Evolutionary conservation across 306 rosid species (phyloP), one percentile per base, ranked within the genome.

Genomic region (Fragaria iinumae): DNA sequence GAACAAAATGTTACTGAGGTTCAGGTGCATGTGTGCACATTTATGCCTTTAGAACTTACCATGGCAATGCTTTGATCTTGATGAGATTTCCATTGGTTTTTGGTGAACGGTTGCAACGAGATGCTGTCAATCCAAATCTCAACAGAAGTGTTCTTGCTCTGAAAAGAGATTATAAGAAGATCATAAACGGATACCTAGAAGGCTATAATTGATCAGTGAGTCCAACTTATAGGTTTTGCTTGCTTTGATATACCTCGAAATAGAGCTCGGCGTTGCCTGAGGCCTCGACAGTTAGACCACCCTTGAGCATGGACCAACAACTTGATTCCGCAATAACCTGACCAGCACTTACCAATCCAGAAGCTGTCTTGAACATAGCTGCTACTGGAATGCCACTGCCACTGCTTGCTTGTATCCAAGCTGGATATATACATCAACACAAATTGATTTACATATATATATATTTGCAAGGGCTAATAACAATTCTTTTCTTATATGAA

Each of bases 281-380:
- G 23, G 79, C 82, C 63, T 86, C 71, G 1, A 78, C 88, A 2
- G 82, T 71, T 49, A 91, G 57, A 56, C 98, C 98, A 75, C 96
- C 97, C 83, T 93, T 93, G 44, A 93, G 90, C 93, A 93, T 87
- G 67, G 97, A 89, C 98, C 97, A 91, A 34, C 97, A 93, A 11
- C 75, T 84, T 17, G 88, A 68, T 75, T 90, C 77, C 4, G 93
- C 97, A 55, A 76, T 12, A 62, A 82, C 27, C 9, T 80, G 57
- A 77, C 90, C 97, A 32, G 79, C 85, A 73, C 82, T 66, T 47
- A 72, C 70, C 17, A 47, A 77, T 50, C 87, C 88, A 1, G 36
- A 49, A 12, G 14, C 77, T 68, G 93, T 88, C 75, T 88, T 91
- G 57, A 87, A 74, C 17, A 79, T 13, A 17, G 96, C 97, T 69